Percentiles rank a stretch among this genome's conserved stretches.
phyloP scores from a whole-genome alignment of 371 early-diverging fungal species.

The Rhizopus stolonifer region DNA sequence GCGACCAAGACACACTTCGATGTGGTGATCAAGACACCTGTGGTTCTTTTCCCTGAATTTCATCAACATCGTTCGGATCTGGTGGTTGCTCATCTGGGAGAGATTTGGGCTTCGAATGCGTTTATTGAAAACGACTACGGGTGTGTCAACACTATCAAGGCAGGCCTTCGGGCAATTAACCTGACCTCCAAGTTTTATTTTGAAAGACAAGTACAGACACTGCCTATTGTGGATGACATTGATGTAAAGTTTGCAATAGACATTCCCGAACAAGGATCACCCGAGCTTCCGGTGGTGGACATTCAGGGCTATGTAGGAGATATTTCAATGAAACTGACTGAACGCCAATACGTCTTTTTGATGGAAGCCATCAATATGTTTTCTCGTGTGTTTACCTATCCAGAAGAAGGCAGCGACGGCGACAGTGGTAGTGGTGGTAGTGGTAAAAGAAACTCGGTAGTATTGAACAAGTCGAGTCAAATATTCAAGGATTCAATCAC shows the following conservation, averaged over 20 bases:
- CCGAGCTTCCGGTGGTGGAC: slow-evolving; percentile 42
- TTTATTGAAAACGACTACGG: slow-evolving; percentile 52
- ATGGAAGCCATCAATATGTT: slow-evolving; percentile 64
- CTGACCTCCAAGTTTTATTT: slow-evolving; percentile 58
- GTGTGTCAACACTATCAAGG: slow-evolving; percentile 60
- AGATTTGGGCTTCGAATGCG: slow-evolving; percentile 78
- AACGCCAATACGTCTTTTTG: slow-evolving; percentile 82
- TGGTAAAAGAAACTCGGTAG: neutral
- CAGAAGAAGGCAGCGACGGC: slow-evolving; percentile 1
- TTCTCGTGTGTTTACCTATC: slow-evolving; percentile 31
- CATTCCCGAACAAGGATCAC: slow-evolving; percentile 23
- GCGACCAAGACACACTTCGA: slow-evolving; percentile 82
- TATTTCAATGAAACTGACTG: slow-evolving; percentile 77
- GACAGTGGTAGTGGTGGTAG: neutral
- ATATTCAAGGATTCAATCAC: neutral
- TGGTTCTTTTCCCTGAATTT: slow-evolving; percentile 82
- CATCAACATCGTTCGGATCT: slow-evolving; percentile 47
- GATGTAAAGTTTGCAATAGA: slow-evolving; percentile 70
- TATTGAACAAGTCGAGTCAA: neutral
- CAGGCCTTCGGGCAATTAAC: slow-evolving; percentile 69
- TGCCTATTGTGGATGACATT: slow-evolving; percentile 85
- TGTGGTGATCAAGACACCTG: slow-evolving; percentile 84
- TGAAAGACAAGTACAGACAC: slow-evolving; percentile 44
- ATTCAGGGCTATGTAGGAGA: slow-evolving; percentile 67
- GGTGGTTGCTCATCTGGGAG: slow-evolving; percentile 84